Conservation (phyloP, 2,329 filamentous ascomycete genomes). For the Alternaria panax region DNA sequence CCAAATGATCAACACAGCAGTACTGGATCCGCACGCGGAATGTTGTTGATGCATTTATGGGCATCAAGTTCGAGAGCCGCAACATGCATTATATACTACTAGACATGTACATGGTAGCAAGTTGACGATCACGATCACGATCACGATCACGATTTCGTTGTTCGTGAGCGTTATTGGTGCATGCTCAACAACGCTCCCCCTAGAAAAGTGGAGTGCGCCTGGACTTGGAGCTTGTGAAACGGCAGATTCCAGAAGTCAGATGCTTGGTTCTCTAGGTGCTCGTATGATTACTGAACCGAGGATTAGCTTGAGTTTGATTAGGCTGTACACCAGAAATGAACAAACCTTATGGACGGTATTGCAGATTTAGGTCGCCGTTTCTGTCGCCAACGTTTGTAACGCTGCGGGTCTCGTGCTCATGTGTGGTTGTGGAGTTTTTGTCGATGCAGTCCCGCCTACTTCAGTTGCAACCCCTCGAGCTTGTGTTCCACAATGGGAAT, state of each 20-base stretch:
- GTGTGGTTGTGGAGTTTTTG: not conserved
- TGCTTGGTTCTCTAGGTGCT: not conserved
- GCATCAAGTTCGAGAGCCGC: not conserved
- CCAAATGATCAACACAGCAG: not conserved
- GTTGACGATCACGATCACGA: not conserved
- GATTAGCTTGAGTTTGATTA: not conserved
- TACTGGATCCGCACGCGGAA: not conserved
- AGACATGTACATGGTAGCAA: not conserved
- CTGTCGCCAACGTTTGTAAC: not conserved
- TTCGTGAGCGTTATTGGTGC: not conserved
- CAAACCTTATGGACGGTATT: not conserved
- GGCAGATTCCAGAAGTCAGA: not conserved
- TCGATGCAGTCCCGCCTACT: conserved; percentile 27
- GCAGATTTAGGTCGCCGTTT: not conserved
- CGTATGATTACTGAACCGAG: not conserved
- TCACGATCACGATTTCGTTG: not conserved
- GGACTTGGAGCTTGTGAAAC: not conserved
- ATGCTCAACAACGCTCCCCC: not conserved
- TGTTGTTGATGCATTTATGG: not conserved
- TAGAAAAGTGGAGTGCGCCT: not conserved
- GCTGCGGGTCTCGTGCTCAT: not conserved
- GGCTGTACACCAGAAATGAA: not conserved
- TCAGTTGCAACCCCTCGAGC: conserved; percentile 63
- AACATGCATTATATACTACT: not conserved
- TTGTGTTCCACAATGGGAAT: conserved; percentile 74